Evolutionary conservation across 2,329 filamentous ascomycete species (phyloP), one percentile per base, ranked within the genome.

Genomic region (Penicillium frequentans): DNA sequence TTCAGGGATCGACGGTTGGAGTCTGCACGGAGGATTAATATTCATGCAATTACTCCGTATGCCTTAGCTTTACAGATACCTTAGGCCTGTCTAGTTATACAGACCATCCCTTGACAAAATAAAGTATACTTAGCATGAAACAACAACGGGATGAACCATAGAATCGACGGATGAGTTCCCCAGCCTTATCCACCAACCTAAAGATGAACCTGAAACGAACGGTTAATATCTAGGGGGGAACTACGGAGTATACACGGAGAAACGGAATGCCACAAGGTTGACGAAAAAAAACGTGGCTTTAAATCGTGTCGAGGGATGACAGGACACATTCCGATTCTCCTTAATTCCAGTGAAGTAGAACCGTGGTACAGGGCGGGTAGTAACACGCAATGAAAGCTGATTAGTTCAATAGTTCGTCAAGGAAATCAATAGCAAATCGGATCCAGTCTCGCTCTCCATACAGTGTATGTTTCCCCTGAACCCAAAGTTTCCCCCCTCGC

Each of bases 191-290:
- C 19, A 16, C 29, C 29, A 47, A 53, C 51, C 21, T 53, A 53
- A 53, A 53, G 27, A 16, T 16, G 29, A 46, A 52, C 19, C 50
- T 45, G 50, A 52, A 52, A 52, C 50, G 50, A 52, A 52, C 50
- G 50, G 42, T 19, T 39, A 33, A 31, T 31, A 8, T 39, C n/a
- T 27, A 16, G 11, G 33, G 19, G 21, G 10, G 29, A 19, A 27
- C 31, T 27, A 39, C 9, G 35, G 23, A 24, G 35, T 33, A 26
- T 50, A 23, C 13, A 23, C 21, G 23, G 35, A 27, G 33, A 19
- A 37, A 8, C 33, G 21, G 13, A 9, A n/a, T 26, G 11, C 24
- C n/a, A 50, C 27, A 14, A 23, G 33, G 33, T 39, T 26, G 31
- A 31, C 14, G 31, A 31, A 14, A 31, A 23, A 49, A 33, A 33